These are phyloP conservation scores for Grosmannia clavigera DNA, from an alignment of 2,329 filamentous ascomycete genomes.

Conservation along the genomic window DNA sequence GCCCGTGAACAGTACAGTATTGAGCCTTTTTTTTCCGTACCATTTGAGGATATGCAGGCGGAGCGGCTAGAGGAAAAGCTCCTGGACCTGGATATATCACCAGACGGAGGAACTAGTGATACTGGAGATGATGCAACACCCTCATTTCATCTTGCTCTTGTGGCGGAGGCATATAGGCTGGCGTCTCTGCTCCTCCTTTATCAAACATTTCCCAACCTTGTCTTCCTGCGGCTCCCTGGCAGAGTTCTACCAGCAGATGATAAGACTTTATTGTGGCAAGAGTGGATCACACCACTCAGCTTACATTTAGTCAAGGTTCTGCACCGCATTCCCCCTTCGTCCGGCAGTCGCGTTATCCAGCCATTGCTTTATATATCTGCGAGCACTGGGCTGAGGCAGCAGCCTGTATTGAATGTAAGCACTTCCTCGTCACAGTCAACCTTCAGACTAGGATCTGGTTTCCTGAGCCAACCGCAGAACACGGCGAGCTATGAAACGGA, in stretches of 20 bases:
- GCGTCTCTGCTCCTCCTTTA: conserved; percentile 25
- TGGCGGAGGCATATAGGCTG: conserved; percentile 24
- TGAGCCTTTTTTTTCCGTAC: conserved; percentile 13
- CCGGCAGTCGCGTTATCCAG: conserved; percentile 10
- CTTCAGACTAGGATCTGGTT: neutral
- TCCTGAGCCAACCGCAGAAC: neutral
- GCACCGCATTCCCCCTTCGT: conserved; percentile 8
- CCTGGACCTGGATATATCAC: conserved; percentile 18
- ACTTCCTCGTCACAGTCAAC: neutral
- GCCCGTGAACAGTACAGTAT: conserved; percentile 11
- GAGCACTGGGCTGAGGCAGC: conserved; percentile 8
- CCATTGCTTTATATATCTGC: conserved; percentile 11
- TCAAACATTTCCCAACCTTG: conserved; percentile 17
- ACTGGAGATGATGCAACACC: conserved; percentile 21
- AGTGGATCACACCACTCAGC: conserved; percentile 8
- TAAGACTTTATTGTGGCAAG: conserved; percentile 3
- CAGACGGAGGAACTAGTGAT: conserved; percentile 13
- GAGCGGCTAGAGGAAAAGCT: conserved; percentile 23
- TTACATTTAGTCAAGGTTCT: conserved; percentile 7
- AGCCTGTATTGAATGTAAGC: neutral
- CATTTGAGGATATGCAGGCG: conserved; percentile 20
- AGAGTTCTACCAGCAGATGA: neutral
- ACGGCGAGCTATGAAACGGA: neutral
- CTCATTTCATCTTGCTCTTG: conserved; percentile 19
- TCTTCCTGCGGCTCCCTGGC: conserved; percentile 3